These are phyloP conservation scores for Leccinum uliginosum DNA, from an alignment of 768 basidiomycete species.

Conservation along the genomic window DNA sequence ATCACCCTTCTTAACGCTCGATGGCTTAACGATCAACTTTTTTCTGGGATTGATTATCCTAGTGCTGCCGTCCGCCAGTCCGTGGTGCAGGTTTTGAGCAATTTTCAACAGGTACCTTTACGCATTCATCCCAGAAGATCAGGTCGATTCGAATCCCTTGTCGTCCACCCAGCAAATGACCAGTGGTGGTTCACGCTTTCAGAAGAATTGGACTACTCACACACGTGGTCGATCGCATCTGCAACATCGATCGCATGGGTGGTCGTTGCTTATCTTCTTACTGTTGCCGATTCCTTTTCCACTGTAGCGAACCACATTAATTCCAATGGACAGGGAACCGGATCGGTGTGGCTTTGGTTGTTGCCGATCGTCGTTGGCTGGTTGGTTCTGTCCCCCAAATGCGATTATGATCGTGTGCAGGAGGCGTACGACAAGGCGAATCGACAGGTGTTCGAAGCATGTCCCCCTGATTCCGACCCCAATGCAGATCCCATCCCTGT, in stretches of 20 bases:
- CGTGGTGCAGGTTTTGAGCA: constrained; percentile 33
- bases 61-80: neutral
- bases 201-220: constrained; percentile 33
- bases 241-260: constrained; percentile 42
- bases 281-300: constrained; percentile 14
- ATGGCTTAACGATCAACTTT: constrained; percentile 34
- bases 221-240: constrained; percentile 39
- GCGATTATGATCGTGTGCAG: constrained; percentile 30
- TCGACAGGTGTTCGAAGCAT: neutral
- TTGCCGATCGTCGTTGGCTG: constrained; percentile 39
- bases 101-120: constrained; percentile 42
- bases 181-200: constrained; percentile 37
- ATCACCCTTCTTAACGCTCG: constrained; percentile 41
- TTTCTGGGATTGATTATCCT: constrained; percentile 30
- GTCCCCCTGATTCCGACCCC: neutral
- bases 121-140: constrained; percentile 24
- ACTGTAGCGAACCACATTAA: constrained; percentile 20
- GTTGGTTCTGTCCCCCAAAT: constrained; percentile 39
- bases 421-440: constrained; percentile 16
- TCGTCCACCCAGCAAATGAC: constrained; percentile 40
- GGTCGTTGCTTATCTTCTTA: constrained; percentile 35
- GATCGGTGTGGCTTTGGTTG: constrained; percentile 42
- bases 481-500: neutral
- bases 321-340: constrained; percentile 36
- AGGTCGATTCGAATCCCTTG: constrained; percentile 35